phyloP scores from a whole-genome alignment of 1,139 yeast species.

The Saccharomyces hybrid region DNA sequence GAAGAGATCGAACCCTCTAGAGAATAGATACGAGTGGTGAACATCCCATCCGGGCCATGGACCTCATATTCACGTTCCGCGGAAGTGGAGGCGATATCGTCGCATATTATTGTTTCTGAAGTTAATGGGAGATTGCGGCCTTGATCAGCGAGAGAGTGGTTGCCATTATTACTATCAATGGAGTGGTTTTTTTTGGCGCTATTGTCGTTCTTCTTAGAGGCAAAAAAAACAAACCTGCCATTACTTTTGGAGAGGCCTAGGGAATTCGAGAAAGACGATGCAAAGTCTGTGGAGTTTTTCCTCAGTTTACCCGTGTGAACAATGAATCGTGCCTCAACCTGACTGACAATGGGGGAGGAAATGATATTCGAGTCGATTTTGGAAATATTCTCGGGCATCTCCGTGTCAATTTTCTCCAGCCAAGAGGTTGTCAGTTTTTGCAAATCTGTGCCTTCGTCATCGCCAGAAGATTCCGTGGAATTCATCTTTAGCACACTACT shows the following conservation, averaged over 20 bases:
- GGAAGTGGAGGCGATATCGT: background rate
- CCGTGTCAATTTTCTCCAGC: background rate
- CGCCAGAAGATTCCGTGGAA: background rate
- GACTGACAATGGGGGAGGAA: constrained; percentile 5
- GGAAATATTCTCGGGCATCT: constrained; percentile 5
- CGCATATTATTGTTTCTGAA: background rate
- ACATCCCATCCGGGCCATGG: background rate
- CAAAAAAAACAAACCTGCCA: background rate
- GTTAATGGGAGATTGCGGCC: background rate
- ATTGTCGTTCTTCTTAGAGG: background rate
- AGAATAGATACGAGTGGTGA: background rate
- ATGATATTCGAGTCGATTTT: constrained; percentile 4
- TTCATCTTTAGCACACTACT: background rate
- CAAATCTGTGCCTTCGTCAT: background rate
- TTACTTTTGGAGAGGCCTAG: background rate
- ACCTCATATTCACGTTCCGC: background rate
- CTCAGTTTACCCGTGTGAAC: constrained; percentile 1
- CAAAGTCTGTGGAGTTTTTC: background rate
- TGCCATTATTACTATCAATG: background rate
- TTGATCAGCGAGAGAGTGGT: background rate
- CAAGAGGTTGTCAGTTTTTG: background rate
- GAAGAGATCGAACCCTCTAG: background rate
- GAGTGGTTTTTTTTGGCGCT: background rate
- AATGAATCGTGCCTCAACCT: constrained; percentile 7
- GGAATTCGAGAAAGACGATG: background rate